Evolutionary conservation across 2,329 filamentous ascomycete species (phyloP), one percentile per base, ranked within the genome.

Genomic region (Pseudogymnoascus pannorum): DNA sequence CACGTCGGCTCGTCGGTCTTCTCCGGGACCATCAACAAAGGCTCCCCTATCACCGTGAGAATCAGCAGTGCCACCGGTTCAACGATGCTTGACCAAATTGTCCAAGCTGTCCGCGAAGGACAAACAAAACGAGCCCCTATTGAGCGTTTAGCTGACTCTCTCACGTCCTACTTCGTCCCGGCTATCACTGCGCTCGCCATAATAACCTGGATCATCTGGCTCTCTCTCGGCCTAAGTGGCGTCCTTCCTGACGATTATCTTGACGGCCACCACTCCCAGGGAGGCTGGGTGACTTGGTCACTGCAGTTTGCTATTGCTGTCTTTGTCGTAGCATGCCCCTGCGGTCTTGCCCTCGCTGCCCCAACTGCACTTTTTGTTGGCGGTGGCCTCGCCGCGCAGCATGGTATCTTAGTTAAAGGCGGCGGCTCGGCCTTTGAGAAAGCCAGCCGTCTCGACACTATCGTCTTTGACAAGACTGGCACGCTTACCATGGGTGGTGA

Each of bases 51-150:
- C 14, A 79, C 83, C 8, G 77, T 91, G 24, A 78, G 79, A 44
- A 80, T 91, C 42, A 89, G 83, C 0, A 84, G 85, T 9, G 78
- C 81, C 1, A 79, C 81, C 0, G 88, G 88, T 4, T 79, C 80
- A 11, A 89, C 87, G 0, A 87, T 91, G 86, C 78, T 91, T 2
- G 88, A 91, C 70, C 82, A 88, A 64, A 91, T 91, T 63, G 87
- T 91, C 66, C 79, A 84, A 44, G 84, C 87, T 5, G 87, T 91
- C 2, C 82, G 87, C 12, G 88, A 91, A 72, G 88, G 88, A 2
- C 88, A 91, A 72, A 85, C 87, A 2, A 86, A 83, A 67, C 81
- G 87, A 9, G 88, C 88, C 0, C 88, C 87, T 0, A 84, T 91
- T 65, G 87, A 91, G 70, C 82, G 86, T 63, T 78, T 88, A 33